Evolutionary conservation across 495 filamentous ascomycete genomes (phyloP).

Genomic region (Penicillium odoratum): DNA sequence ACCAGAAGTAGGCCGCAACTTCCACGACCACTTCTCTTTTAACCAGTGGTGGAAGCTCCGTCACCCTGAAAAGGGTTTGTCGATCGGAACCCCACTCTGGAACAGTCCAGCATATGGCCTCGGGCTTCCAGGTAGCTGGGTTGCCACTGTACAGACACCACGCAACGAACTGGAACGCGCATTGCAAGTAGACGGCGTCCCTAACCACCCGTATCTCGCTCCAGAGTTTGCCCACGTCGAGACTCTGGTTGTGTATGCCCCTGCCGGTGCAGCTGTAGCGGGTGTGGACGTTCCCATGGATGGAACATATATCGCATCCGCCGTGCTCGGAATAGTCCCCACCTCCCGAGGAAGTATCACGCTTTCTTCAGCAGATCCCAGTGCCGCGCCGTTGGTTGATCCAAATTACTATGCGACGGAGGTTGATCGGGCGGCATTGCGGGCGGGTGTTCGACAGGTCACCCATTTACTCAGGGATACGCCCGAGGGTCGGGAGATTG

Average conservation of each 20-base stretch:
- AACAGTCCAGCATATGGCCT: slow-evolving; percentile 26
- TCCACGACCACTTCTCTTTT: slow-evolving; percentile 35
- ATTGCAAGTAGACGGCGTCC: slow-evolving; percentile 29
- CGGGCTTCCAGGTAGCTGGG: slow-evolving; percentile 33
- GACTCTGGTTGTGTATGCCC: slow-evolving; percentile 31
- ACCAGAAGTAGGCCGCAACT: slow-evolving; percentile 37
- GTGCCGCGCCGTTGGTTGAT: slow-evolving; percentile 36
- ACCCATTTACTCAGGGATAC: slow-evolving; percentile 16
- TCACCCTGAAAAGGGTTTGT: slow-evolving; percentile 34
- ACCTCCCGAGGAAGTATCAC: slow-evolving; percentile 46
- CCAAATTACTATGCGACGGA: slow-evolving; percentile 45
- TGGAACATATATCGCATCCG: slow-evolving; percentile 36
- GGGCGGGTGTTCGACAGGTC: slow-evolving; percentile 22
- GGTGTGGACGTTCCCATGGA: slow-evolving; percentile 32
- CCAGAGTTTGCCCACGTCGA: slow-evolving; percentile 13
- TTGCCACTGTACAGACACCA: slow-evolving; percentile 18
- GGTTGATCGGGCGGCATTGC: slow-evolving; percentile 29
- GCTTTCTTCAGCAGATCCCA: slow-evolving; percentile 31
- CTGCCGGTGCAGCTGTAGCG: slow-evolving; percentile 17
- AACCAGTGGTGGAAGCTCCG: slow-evolving; percentile 38
- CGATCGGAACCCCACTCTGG: slow-evolving; percentile 18
- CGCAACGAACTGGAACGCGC: slow-evolving; percentile 25
- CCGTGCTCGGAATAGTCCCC: slow-evolving; percentile 31
- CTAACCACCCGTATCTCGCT: slow-evolving; percentile 18
- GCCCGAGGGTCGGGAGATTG: slow-evolving; percentile 16